Percentiles rank a stretch among this genome's conserved stretches.
These are phyloP conservation scores for Tubosaeta brunneosetosa DNA, from an alignment of 768 basidiomycete genomes.

Conservation along the genomic window DNA sequence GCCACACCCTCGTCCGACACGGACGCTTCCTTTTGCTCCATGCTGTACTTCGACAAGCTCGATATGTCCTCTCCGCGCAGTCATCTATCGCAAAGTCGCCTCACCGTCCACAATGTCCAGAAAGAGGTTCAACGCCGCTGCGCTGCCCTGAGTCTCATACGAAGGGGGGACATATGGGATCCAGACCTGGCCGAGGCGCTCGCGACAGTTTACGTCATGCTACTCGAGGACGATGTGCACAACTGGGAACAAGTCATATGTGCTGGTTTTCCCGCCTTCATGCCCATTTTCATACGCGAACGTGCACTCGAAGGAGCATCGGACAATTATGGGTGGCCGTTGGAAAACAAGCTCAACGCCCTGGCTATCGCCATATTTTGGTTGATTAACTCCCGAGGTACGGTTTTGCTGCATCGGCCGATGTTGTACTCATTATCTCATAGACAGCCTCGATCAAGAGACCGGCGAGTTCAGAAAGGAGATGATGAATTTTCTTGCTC, in stretches of 20 bases:
- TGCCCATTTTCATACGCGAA: conserved; percentile 37
- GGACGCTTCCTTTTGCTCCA: conserved; percentile 32
- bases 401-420: background rate
- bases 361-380: conserved; percentile 47
- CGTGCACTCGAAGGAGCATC: conserved; percentile 37
- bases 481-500: conserved; percentile 36
- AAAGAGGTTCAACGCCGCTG: conserved; percentile 45
- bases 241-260: conserved; percentile 45
- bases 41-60: conserved; percentile 45
- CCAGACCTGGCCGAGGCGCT: conserved; percentile 41
- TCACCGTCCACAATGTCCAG: conserved; percentile 32
- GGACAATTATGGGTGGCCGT: conserved; percentile 45
- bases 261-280: conserved; percentile 39
- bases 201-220: conserved; percentile 53
- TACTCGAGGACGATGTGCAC: conserved; percentile 50
- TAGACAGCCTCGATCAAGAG: conserved; percentile 31
- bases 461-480: conserved; percentile 28
- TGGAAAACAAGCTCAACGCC: conserved; percentile 41
- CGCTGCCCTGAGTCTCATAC: conserved; percentile 42
- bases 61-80: conserved; percentile 40
- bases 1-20: conserved; percentile 21
- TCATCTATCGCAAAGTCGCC: conserved; percentile 30
- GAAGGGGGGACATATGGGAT: conserved; percentile 32
- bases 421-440: background rate
- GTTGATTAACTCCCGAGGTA: conserved; percentile 37